Evolutionary conservation across 768 basidiomycete genomes (phyloP), one percentile per base, ranked within the genome.

Genomic region (Naematelia encephala): DNA sequence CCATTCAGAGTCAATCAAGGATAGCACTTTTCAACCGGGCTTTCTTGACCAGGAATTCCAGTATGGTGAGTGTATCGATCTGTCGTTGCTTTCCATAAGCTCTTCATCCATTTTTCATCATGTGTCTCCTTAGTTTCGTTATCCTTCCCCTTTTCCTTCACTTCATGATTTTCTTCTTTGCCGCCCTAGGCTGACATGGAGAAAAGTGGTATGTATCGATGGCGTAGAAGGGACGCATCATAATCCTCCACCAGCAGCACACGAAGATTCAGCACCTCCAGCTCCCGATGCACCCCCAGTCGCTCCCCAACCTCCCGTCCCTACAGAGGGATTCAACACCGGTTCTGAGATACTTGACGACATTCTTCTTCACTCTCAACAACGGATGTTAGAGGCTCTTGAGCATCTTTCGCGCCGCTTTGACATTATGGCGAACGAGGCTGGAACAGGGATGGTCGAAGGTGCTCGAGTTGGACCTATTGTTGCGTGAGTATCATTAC

Each of bases 151-250:
- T 4, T 50, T 28, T 22, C 4, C n/a, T 25, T 23, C 2, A 19
- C 1, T 23, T 4, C n/a, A 22, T 8, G 39, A 10, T 48, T 46
- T 27, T 22, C 28, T 29, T 16, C 14, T 52, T n/a, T 30, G 49
- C 22, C 4, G 16, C 45, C n/a, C n/a, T n/a, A n/a, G n/a, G n/a
- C n/a, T n/a, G n/a, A n/a, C n/a, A n/a, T n/a, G n/a, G n/a, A n/a
- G n/a, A n/a, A 28, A 47, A 78, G 77, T 76, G 30, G 77, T 77
- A 26, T 78, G 77, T 58, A 73, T 78, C 22, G 77, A 72, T 28
- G 68, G 66, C 8, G 13, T 60, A 14, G 57, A 64, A 39, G 60
- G 64, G 34, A 53, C 67, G 21, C 51, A 60, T 2, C 21, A 30
- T 13, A 46, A 4, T 16, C 10, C 21, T 27, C 42, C 19, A 25